These are phyloP conservation scores for Penicillium flavigenum DNA, from an alignment of 495 filamentous ascomycete genomes.

Conservation along the genomic window DNA sequence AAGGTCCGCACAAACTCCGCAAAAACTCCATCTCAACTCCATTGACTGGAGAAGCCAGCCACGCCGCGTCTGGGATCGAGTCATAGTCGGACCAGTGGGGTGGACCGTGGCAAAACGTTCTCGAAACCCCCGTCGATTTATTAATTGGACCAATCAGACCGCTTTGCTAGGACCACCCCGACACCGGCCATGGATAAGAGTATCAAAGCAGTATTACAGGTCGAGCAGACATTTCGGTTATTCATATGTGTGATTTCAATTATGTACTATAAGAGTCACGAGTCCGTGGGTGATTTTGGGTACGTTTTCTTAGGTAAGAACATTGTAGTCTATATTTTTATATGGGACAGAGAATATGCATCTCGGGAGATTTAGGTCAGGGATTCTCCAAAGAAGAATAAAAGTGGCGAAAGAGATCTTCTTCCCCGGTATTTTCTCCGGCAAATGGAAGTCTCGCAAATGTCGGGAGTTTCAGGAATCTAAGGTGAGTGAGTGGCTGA, in stretches of 20 bases:
- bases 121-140: conserved; percentile 25
- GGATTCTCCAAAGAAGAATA: conserved; percentile 19
- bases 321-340: neutral
- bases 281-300: neutral
- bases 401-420: conserved; percentile 26
- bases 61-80: conserved; percentile 18
- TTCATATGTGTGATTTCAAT: conserved; percentile 12
- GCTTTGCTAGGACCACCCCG: conserved; percentile 27
- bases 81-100: conserved; percentile 12
- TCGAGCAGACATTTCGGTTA: conserved; percentile 8
- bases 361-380: conserved; percentile 8
- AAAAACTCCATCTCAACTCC: conserved; percentile 8
- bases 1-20: conserved; percentile 12
- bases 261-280: conserved; percentile 12
- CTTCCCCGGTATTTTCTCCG: conserved; percentile 24
- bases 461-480: conserved; percentile 44
- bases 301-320: neutral
- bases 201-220: conserved; percentile 16
- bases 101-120: conserved; percentile 43
- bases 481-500: conserved; percentile 26
- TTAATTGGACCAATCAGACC: conserved; percentile 13
- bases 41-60: conserved; percentile 20
- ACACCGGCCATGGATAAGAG: conserved; percentile 33
- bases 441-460: conserved; percentile 30
- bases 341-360: conserved; percentile 1